A percentile compares a stretch with the other conserved stretches of the same genome.
Evolutionary conservation across 306 rosid species (phyloP).

Genomic region (Corylus heterophylla): DNA sequence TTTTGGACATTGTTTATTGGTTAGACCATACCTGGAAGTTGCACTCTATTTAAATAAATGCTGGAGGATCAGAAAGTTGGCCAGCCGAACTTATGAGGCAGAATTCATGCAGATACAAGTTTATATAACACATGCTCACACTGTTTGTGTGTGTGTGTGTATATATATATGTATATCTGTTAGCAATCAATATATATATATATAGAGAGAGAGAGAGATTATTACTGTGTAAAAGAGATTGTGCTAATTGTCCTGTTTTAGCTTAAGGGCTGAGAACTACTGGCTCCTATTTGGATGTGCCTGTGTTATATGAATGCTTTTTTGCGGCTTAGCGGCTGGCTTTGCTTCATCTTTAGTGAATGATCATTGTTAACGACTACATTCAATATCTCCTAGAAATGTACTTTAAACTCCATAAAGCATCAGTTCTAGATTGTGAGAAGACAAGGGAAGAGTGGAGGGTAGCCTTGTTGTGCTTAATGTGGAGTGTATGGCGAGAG

Average conservation of each 20-base stretch:
- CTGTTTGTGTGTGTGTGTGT: too few species aligned
- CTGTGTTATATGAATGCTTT: not conserved
- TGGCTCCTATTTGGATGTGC: not conserved
- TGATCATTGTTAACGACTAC: slow-evolving; percentile 4
- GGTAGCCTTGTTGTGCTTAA: too few species aligned
- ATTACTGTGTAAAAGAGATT: not conserved
- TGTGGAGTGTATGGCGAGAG: too few species aligned
- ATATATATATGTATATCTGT: too few species aligned
- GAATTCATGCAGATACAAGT: too few species aligned
- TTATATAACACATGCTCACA: too few species aligned
- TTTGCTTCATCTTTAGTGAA: not conserved
- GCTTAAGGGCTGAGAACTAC: not conserved
- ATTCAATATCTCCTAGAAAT: not conserved
- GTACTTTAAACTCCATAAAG: not conserved
- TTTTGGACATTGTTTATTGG: not conserved
- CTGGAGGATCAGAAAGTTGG: not conserved
- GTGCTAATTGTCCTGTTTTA: not conserved
- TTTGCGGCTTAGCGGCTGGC: not conserved
- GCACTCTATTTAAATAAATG: not conserved
- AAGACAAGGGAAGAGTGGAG: too few species aligned
- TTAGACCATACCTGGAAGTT: not conserved
- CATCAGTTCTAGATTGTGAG: not conserved
- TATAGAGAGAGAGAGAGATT: too few species aligned
- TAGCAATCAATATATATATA: too few species aligned
- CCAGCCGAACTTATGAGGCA: too few species aligned